A percentile compares a stretch with the other conserved stretches of the same genome.
These are phyloP conservation scores for Scutellaria baicalensis DNA, from an alignment of 257 asterid genomes.

Conservation along the genomic window DNA sequence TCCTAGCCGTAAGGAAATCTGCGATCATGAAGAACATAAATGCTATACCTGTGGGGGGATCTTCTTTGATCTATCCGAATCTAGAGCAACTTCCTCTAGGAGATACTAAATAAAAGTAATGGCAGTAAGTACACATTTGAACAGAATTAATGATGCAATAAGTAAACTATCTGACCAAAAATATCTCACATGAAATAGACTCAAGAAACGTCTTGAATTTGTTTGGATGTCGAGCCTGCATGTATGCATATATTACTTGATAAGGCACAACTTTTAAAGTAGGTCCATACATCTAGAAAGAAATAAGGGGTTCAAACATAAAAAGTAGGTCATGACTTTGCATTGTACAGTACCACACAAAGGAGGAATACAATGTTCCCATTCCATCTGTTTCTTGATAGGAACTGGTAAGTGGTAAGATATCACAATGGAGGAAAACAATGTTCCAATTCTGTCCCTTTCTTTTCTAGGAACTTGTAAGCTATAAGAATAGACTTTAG, in stretches of 20 bases:
- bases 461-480: neutral
- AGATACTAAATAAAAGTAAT: slow-evolving; percentile 46
- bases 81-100: slow-evolving; percentile 69
- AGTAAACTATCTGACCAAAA: neutral
- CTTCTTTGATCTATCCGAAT: slow-evolving; percentile 52
- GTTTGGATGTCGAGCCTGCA: slow-evolving; percentile 90
- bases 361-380: neutral
- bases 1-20: neutral
- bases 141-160: neutral
- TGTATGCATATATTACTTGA: slow-evolving; percentile 2
- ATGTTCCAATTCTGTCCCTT: neutral
- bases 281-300: neutral
- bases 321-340: neutral
- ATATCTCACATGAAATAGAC: slow-evolving; percentile 55
- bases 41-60: slow-evolving; percentile 65
- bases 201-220: slow-evolving; percentile 61
- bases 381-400: too few species aligned
- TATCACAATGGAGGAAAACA: too few species aligned
- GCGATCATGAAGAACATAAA: slow-evolving; percentile 3
- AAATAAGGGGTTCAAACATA: neutral
- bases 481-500: neutral
- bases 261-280: neutral
- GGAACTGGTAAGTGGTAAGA: too few species aligned
- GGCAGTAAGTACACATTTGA: neutral
- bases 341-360: neutral